Conservation (phyloP, 2,329 filamentous ascomycete genomes). For the Colletotrichum filicis region DNA sequence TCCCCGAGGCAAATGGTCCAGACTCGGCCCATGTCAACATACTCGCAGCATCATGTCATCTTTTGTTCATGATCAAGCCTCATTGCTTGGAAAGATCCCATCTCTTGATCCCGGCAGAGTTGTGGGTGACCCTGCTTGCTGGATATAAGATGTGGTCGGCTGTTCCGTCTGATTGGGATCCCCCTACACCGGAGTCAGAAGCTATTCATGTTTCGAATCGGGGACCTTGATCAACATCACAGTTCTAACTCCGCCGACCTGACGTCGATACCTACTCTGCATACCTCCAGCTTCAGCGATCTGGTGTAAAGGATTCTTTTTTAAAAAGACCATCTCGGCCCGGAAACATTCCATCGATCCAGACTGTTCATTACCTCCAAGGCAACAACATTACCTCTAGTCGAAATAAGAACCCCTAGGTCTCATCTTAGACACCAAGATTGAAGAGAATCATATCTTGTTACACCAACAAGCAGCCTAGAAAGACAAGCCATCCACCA, state of each 20-base stretch:
- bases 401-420: not conserved
- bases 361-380: not conserved
- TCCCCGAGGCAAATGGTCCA: slow-evolving; percentile 23
- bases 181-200: slow-evolving; percentile 7
- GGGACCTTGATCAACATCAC: slow-evolving; percentile 19
- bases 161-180: slow-evolving; percentile 13
- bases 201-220: slow-evolving; percentile 24
- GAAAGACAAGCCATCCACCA: not conserved
- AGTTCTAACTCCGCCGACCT: slow-evolving; percentile 21
- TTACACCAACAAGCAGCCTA: slow-evolving; percentile 10
- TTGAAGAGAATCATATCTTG: slow-evolving; percentile 1
- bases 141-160: slow-evolving; percentile 10
- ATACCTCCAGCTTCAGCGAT: slow-evolving; percentile 1
- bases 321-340: slow-evolving; percentile 15
- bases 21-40: slow-evolving; percentile 20
- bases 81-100: slow-evolving; percentile 9
- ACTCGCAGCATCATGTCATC: slow-evolving; percentile 27
- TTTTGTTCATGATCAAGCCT: slow-evolving; percentile 19
- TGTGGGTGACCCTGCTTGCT: slow-evolving; percentile 18
- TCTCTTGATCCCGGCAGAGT: slow-evolving; percentile 15
- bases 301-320: slow-evolving; percentile 7
- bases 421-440: slow-evolving; percentile 4
- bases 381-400: not conserved
- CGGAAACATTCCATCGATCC: not conserved
- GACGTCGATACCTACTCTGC: slow-evolving; percentile 4